phyloP scores from a whole-genome alignment of 2,329 filamentous ascomycete genomes.

The Monilinia fructigena region DNA sequence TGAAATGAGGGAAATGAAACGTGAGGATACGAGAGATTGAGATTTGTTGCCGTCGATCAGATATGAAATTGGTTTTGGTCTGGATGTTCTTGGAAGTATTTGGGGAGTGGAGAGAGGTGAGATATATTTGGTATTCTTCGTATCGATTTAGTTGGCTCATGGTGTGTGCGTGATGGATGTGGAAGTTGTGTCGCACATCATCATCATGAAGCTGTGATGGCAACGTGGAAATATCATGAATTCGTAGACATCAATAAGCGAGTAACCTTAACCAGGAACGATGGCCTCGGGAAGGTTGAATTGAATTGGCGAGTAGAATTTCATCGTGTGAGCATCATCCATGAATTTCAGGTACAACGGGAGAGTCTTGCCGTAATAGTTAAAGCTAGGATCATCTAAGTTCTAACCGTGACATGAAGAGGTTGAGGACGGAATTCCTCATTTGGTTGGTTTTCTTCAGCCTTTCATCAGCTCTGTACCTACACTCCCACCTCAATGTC shows the following conservation, averaged over 20 bases:
- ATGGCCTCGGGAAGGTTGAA: background rate
- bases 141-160: background rate
- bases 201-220: slow-evolving; percentile 5
- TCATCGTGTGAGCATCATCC: background rate
- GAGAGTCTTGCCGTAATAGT: background rate
- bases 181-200: slow-evolving; percentile 11
- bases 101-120: too few species aligned
- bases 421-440: background rate
- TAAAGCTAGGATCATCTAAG: background rate
- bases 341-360: background rate
- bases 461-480: background rate
- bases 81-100: background rate
- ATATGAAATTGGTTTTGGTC: slow-evolving; percentile 9
- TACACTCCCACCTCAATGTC: too few species aligned
- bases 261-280: too few species aligned
- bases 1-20: background rate
- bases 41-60: slow-evolving; percentile 5
- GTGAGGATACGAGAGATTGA: slow-evolving; percentile 14
- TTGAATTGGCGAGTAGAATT: background rate
- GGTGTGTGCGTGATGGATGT: background rate
- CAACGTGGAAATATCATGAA: slow-evolving; percentile 14
- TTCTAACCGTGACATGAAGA: background rate
- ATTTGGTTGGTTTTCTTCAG: background rate
- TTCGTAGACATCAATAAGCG: background rate
- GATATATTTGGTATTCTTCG: slow-evolving; percentile 3